These are phyloP conservation scores for Apiospora malaysiana DNA, from an alignment of 2,329 filamentous ascomycete genomes.

Conservation along the genomic window DNA sequence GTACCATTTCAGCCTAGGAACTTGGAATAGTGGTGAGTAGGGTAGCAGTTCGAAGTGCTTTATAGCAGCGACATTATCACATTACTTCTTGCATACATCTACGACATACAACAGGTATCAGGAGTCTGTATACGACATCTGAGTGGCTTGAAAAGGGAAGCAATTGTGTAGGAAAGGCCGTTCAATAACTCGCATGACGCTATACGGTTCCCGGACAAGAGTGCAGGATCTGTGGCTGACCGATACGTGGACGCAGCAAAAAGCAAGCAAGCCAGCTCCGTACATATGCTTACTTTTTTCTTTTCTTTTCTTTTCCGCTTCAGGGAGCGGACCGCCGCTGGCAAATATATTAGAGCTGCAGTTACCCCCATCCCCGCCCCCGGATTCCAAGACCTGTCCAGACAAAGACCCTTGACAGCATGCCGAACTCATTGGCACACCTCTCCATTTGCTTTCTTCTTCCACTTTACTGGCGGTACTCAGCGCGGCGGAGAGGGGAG, in stretches of 20 bases:
- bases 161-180: background rate
- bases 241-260: background rate
- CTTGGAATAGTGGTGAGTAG: background rate
- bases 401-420: background rate
- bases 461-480: background rate
- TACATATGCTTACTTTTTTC: background rate
- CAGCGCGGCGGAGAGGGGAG: background rate
- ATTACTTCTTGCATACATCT: background rate
- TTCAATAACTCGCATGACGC: background rate
- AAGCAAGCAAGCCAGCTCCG: background rate
- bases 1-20: background rate
- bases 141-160: background rate
- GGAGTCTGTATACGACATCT: background rate
- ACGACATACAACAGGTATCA: background rate
- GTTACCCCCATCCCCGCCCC: background rate
- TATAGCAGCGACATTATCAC: background rate
- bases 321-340: background rate
- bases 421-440: background rate
- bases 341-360: background rate
- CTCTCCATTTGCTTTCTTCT: background rate
- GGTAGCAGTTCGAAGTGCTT: background rate
- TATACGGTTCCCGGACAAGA: background rate
- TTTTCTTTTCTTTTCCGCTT: slow-evolving; percentile 2
- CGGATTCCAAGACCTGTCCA: background rate
- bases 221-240: slow-evolving; percentile 5